Evolutionary conservation across 768 basidiomycete species (phyloP), one percentile per base, ranked within the genome.

Genomic region (Mycena polygramma): DNA sequence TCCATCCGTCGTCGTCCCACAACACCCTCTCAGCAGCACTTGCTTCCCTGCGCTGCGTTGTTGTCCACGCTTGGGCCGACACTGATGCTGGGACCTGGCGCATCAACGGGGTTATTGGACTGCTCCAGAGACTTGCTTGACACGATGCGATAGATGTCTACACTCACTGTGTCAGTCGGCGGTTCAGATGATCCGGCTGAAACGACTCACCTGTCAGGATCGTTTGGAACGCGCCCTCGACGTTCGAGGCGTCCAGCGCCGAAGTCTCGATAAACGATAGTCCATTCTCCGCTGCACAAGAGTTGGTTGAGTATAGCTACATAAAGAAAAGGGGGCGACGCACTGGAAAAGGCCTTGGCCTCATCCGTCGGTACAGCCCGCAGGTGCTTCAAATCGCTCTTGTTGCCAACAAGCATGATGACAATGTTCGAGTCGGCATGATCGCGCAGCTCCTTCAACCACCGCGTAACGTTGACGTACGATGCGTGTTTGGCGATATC

Each of bases 191-290:
- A 60, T 57, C 51, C 45, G 49, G 68, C 55, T 63, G 62, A 62
- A 57, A 66, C 45, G 30, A 83, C 90, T 60, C 57, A 95, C 96
- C 96, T 53, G 93, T 91, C 71, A 99, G 87, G 78, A 98, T 98
- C 67, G 91, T 96, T 81, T 99, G 96, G 91, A 99, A 99, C 59
- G 97, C 98, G 66, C 89, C 84, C 83, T 99, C 97, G 82, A 99
- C 97, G 84, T 98, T 98, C 59, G 96, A 97, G 76, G 97, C 95
- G 90, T 99, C 98, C 89, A 99, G 91, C 84, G 97, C 97, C 78
- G 97, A 99, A 70, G 97, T 99, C 87, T 99, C 97, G 74, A 99
- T 97, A 87, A 97, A 97, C 64, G 93, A 94, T 75, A 98, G 82
- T 24, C 91, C 91, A 77, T 97, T 96, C 84, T 97, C 96, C 75